Base-by-base conservation (phyloP, 495 filamentous ascomycete species). In the Penicillium canescens region DNA sequence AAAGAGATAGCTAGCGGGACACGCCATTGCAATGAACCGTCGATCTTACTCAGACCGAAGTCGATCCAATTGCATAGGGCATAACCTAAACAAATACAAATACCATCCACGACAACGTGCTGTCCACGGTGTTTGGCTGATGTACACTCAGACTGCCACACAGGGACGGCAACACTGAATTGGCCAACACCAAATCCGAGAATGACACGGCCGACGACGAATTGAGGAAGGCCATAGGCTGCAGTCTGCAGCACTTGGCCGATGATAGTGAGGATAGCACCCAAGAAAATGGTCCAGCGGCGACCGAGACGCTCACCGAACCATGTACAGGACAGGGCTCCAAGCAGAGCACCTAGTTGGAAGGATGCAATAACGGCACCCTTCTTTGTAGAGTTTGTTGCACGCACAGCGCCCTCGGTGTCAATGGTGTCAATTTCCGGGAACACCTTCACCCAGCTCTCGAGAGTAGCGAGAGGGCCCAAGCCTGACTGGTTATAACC, bases 241-340 rank as follows among this genome's bases (percentile, higher is more conserved):
- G 79, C 66, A 24, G 68, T 65, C 62, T 85, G 80, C 36, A 86
- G 58, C n/a, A 73, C 42, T 23, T 78, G 77, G 1, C 82, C 82
- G 21, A 83, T 57, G 39, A 82, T 68, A 18, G 70, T 76, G 59
- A 80, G 72, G 7, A 71, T 60, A 4, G 74, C 66, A 20, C 79
- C 82, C 3, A 82, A 37, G 35, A 78, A 78, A 49, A 85, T 80
- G 4, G 77, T 78, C 65, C 73, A 79, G 26, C 82, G 80, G 28
- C 81, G 74, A n/a, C 82, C 82, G 28, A 78, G 50, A 8, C 70
- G 68, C 35, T 86, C 82, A 12, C 77, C 71, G 1, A 75, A 42
- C 21, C 62, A 58, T 24, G 71, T 68, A 44, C 66, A 69, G n/a
- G 71, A 62, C 6, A 77, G 63, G 8, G 74, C 68, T 4, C 76